A percentile compares a stretch with the other conserved stretches of the same genome.
Evolutionary conservation across 1,284 basidiomycete species (phyloP).

Genomic region (Marasmius sp.): DNA sequence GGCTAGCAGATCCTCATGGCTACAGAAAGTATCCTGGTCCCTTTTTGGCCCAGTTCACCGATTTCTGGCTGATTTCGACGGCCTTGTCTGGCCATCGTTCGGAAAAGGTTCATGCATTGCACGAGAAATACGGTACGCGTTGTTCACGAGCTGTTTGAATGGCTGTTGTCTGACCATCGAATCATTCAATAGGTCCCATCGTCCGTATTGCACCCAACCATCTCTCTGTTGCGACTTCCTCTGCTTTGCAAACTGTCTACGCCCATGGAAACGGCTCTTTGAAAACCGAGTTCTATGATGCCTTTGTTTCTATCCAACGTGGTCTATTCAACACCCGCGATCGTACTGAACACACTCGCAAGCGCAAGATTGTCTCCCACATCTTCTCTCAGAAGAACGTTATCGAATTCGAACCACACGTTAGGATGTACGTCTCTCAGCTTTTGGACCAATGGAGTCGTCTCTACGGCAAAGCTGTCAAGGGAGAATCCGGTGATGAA

Average conservation of each 20-base stretch:
- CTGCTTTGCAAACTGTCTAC: slow-evolving; percentile 74
- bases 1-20: slow-evolving; percentile 8
- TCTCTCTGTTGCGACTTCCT: slow-evolving; percentile 79
- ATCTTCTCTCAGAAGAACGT: slow-evolving; percentile 87
- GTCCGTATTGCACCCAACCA: slow-evolving; percentile 90
- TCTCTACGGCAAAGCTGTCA: slow-evolving; percentile 58
- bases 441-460: slow-evolving; percentile 80
- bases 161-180: slow-evolving; percentile 2
- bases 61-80: slow-evolving; percentile 74
- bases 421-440: slow-evolving; percentile 59
- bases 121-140: slow-evolving; percentile 70
- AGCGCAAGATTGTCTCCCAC: slow-evolving; percentile 87
- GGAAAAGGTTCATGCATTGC: slow-evolving; percentile 74
- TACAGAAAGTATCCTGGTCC: slow-evolving; percentile 68
- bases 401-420: slow-evolving; percentile 79
- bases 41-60: slow-evolving; percentile 70
- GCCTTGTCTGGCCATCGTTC: slow-evolving; percentile 73
- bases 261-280: slow-evolving; percentile 78
- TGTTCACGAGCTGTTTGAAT: background rate
- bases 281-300: slow-evolving; percentile 82
- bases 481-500: slow-evolving; percentile 56
- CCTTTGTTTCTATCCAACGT: slow-evolving; percentile 76
- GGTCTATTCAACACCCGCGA: slow-evolving; percentile 88
- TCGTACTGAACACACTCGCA: slow-evolving; percentile 81
- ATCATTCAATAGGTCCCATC: slow-evolving; percentile 56